Percentiles rank a stretch among this genome's conserved stretches.
phyloP scores from a whole-genome alignment of 139 green algal species.

The Chlamydomonas schloesseri region DNA sequence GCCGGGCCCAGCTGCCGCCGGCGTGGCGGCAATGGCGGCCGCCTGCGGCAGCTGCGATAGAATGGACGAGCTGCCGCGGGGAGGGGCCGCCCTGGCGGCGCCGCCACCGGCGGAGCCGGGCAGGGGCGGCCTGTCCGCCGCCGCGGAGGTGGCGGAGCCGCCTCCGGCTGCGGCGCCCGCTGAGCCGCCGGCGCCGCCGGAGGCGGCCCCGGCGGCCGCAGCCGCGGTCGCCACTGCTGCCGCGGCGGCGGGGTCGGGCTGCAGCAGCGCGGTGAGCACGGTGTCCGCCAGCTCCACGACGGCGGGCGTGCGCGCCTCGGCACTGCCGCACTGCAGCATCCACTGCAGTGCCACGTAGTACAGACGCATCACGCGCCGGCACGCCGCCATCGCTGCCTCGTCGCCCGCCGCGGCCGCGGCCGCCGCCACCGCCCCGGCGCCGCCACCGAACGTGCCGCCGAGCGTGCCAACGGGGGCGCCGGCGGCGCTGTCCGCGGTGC shows the following conservation, averaged over 20 bases:
- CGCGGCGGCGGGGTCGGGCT: not conserved
- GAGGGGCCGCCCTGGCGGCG: too few relatives aligned
- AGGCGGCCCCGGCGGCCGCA: not conserved
- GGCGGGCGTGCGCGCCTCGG: not conserved
- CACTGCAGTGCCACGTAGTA: slow-evolving; percentile 49
- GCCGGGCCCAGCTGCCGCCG: not conserved
- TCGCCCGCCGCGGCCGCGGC: not conserved
- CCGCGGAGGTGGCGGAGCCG: not conserved
- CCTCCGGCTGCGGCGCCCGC: not conserved
- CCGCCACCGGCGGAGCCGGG: too few relatives aligned
- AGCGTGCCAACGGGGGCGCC: too few relatives aligned
- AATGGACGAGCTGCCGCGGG: not conserved
- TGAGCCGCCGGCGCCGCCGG: not conserved
- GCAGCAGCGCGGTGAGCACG: slow-evolving; percentile 30
- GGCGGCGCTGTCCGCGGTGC: not conserved
- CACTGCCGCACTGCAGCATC: slow-evolving; percentile 43
- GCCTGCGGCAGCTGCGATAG: not conserved
- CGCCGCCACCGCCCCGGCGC: not conserved
- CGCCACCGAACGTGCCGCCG: too few relatives aligned
- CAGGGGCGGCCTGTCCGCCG: not conserved
- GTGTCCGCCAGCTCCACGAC: slow-evolving; percentile 45
- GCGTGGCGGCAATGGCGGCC: not conserved
- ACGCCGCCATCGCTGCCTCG: not conserved
- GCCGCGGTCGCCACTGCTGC: not conserved
- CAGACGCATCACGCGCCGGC: slow-evolving; percentile 35